Evolutionary conservation across 1,284 basidiomycete genomes (phyloP), one percentile per base, ranked within the genome.

Genomic region (Trametes versicolor): DNA sequence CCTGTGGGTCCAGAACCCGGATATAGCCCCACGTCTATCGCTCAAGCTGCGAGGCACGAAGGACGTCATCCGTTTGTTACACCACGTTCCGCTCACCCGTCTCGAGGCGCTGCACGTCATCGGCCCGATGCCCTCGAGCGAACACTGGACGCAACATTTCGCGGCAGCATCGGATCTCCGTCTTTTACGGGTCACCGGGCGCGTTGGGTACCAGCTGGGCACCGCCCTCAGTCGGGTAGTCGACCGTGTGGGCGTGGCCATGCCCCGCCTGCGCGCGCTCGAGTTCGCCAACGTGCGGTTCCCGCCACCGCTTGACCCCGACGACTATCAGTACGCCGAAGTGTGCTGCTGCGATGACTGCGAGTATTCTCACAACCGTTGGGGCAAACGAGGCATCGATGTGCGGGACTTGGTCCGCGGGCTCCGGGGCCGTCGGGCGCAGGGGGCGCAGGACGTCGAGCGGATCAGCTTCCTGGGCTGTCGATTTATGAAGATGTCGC

Each of bases 371-470:
- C 41, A 52, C 13, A 23, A 21, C 23, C 27, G 15, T 15, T 8
- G 41, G 58, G 34, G 58, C 5, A 53, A 45, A 41, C 59, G 54
- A 7, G 55, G 54, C 27, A 39, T 65, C 36, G 63, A 61, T 25
- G 43, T 61, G 36, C n/a, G 49, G 49, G 55, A 53, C 27, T n/a
- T 65, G 39, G 54, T 61, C 4, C 17, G 29, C 4, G 63, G 63
- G 4, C 19, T 61, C 39, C 25, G 17, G 17, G 23, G 29, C 7
- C 63, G 63, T 13, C 53, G 43, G 2, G 32, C 17, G 4, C 50
- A 58, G n/a, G 63, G 63, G 6, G 55, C 55, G n/a, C 23, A 27
- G 34, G 54, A 56, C 23, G 39, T 65, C 13, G 50, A 48, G 41
- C 32, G 36, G 15, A 17, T 65, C 23, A 59, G 61, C 17, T 65